Base-by-base conservation (phyloP, 441 rosid genomes). In the Omphalea diandra region DNA sequence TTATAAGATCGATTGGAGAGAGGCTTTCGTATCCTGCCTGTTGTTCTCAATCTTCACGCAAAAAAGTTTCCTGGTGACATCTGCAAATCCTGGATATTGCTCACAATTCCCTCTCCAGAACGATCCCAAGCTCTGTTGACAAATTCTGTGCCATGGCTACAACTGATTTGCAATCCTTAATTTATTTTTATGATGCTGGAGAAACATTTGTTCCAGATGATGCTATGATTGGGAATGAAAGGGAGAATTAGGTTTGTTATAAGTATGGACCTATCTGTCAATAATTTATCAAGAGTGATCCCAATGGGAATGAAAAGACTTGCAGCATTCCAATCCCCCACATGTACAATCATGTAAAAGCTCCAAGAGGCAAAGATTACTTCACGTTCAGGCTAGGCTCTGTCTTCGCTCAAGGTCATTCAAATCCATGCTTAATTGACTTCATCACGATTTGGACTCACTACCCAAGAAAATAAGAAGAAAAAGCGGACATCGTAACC, bases 241-340 rank as follows among this genome's bases (percentile, higher is more conserved):
- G 77, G 82, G 18, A 55, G 72, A 38, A 31, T 61, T 26, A 15
- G 7, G 7, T 46, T 60, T 24, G 50, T 43, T 0, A 53, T 15
- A 24, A 15, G 22, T 24, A 52, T 74, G 17, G 73, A 74, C 27
- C 33, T 74, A 11, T 68, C 73, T 10, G 20, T 18, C 41, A 67
- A 73, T 15, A 27, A 47, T 5, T 18, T 79, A 20, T 24, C 54
- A 0, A 76, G 77, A 22, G 31, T 64, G 36, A 68, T 78, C 7
- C 75, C 75, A 0, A 2, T 4, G n/a, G 69, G 65, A 58, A 1
- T 76, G 31, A 75, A 75, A 27, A 44, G 7, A 7, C 77, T 78
- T 1, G 0, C 0, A 2, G 57, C 26, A 18, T 6, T 73, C 38
- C 36, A 7, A 4, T 43, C 78, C n/a, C n/a, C n/a, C n/a, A n/a